Evolutionary conservation across 371 early-diverging fungal genomes (phyloP), one percentile per base, ranked within the genome.

Genomic region (Apophysomyces ossiformis): DNA sequence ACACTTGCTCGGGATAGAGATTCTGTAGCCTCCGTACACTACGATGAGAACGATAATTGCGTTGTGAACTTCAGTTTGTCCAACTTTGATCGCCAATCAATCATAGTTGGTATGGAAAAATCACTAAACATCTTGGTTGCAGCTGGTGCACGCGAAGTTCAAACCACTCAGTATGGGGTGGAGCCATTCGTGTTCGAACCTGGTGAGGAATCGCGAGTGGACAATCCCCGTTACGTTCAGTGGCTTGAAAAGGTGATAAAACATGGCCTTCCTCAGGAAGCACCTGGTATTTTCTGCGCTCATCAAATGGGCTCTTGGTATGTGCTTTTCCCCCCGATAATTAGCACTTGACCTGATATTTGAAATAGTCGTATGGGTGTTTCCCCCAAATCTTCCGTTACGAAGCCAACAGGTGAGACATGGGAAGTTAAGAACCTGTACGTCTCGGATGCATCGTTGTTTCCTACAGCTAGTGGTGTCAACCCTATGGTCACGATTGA

Each of bases 401-500:
- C 86, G 12, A 77, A 88, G 61, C 88, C 90, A 1, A 81, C 81
- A 0, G 90, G 92, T 0, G 85, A 90, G 72, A 84, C 86, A 3
- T 93, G 89, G 88, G 92, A 90, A 66, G 77, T 87, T 58, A 78
- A 88, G 67, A 79, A 84, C 26, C 67, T 92, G 26, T 91, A 84
- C 61, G 88, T 93, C 6, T 85, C 88, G 7, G 92, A 92, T 68
- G 86, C 88, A 5, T 85, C 85, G 3, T 16, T 89, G 38, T 89
- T 91, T 71, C 92, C 92, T 4, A 88, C 90, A 0, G 80, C 89
- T 7, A 71, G 73, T 59, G 91, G 94, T 61, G 93, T 93, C 60
- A 90, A 92, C 70, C 92, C 93, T 13, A 93, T 93, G 92, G 75
- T 89, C 11, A 87, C 87, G 11, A 77, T 70, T 5, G 81, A 87